Evolutionary conservation across 2,329 filamentous ascomycete species (phyloP).

Genomic region (Epichloe baconii): DNA sequence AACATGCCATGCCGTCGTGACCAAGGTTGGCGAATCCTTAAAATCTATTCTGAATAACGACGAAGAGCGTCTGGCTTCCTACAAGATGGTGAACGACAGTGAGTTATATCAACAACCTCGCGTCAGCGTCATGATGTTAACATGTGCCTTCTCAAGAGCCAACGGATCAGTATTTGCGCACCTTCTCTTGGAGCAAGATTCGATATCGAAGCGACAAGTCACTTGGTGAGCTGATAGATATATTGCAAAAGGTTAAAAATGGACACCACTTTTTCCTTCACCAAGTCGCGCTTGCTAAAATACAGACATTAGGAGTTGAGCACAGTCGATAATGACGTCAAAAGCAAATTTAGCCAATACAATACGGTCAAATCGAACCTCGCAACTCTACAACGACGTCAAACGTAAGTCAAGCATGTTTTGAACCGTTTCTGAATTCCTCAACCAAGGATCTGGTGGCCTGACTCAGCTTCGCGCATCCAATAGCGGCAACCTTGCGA

Average conservation of each 20-base stretch:
- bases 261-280: not conserved
- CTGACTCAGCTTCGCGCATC: not conserved
- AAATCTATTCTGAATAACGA: slow-evolving; percentile 72
- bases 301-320: slow-evolving; percentile 55
- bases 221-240: slow-evolving; percentile 73
- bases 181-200: slow-evolving; percentile 94
- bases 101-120: slow-evolving; percentile 21
- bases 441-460: not conserved
- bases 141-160: slow-evolving; percentile 49
- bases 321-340: slow-evolving; percentile 92
- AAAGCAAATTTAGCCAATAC: slow-evolving; percentile 88
- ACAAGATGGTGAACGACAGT: slow-evolving; percentile 95
- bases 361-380: slow-evolving; percentile 81
- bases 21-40: slow-evolving; percentile 79
- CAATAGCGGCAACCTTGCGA: slow-evolving; percentile 74
- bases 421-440: no score
- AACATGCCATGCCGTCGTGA: slow-evolving; percentile 67
- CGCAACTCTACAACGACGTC: slow-evolving; percentile 67
- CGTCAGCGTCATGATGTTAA: not conserved
- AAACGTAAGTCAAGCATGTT: slow-evolving; percentile 49
- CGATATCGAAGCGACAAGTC: slow-evolving; percentile 92
- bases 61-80: slow-evolving; percentile 67
- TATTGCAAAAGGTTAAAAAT: slow-evolving; percentile 62
- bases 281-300: not conserved
- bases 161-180: slow-evolving; percentile 83